Conservation (phyloP, 1,284 basidiomycete genomes). For the Cutaneotrichosporon sp. region DNA sequence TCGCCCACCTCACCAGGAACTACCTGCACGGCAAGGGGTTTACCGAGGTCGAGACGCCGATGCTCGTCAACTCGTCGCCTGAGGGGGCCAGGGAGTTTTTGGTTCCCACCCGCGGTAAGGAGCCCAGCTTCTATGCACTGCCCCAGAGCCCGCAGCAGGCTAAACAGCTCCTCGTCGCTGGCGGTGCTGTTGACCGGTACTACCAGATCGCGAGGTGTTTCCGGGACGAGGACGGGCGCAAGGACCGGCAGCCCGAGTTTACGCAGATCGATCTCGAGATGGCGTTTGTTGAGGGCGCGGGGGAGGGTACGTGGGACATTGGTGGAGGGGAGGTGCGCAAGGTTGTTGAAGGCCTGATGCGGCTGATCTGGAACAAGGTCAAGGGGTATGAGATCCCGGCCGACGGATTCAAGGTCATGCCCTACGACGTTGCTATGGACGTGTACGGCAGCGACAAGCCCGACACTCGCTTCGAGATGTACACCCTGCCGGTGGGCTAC, state of each 20-base stretch:
- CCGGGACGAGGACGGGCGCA: constrained; percentile 89
- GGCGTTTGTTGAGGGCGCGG: constrained; percentile 79
- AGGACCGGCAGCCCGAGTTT: constrained; percentile 93
- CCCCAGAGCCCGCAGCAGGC: constrained; percentile 95
- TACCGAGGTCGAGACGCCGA: constrained; percentile 87
- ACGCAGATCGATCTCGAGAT: constrained; percentile 96
- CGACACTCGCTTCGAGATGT: constrained; percentile 79
- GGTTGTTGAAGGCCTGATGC: constrained; percentile 69
- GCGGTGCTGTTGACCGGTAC: constrained; percentile 84
- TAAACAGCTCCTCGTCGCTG: constrained; percentile 88
- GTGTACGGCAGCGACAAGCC: constrained; percentile 95
- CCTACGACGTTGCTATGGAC: constrained; percentile 80
- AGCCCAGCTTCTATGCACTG: constrained; percentile 78
- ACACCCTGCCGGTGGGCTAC: constrained; percentile 56
- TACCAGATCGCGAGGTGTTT: constrained; percentile 93
- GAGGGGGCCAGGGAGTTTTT: constrained; percentile 94
- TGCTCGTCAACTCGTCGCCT: constrained; percentile 86
- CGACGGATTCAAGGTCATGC: constrained; percentile 69
- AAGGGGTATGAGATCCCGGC: constrained; percentile 62
- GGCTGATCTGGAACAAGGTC: constrained; percentile 67
- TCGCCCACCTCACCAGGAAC: constrained; percentile 73
- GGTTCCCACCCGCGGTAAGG: constrained; percentile 71
- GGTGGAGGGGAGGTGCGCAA: constrained; percentile 75
- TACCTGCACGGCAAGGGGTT: constrained; percentile 75
- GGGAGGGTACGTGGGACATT: constrained; percentile 66